These are phyloP conservation scores for Gossypium trilobum DNA, from an alignment of 441 rosid species.

Conservation along the genomic window DNA sequence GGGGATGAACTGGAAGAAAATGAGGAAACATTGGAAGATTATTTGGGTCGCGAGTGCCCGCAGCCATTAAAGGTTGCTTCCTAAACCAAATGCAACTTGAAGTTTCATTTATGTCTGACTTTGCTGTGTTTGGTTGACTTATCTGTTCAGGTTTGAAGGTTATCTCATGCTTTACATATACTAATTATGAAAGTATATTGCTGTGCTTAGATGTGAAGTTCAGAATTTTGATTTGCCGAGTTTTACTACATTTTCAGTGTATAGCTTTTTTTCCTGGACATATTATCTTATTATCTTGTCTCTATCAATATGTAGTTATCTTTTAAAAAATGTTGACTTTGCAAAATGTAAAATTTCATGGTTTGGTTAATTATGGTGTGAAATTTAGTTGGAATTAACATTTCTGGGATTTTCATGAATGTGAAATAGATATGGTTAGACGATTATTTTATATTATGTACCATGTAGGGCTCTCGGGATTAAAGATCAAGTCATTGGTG, in stretches of 20 bases:
- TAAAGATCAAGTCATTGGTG: neutral
- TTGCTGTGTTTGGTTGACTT: neutral
- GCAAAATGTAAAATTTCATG: no score
- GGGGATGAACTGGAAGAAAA: constrained; percentile 79
- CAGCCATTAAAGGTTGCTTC: constrained; percentile 52
- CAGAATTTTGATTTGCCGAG: neutral
- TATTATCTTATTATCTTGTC: neutral
- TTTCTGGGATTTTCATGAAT: neutral
- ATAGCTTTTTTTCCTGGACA: neutral
- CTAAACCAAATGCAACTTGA: neutral
- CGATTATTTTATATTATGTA: neutral
- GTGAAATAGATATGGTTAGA: neutral
- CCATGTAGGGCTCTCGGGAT: neutral
- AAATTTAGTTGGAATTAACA: neutral
- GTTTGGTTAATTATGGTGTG: neutral
- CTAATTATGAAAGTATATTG: neutral
- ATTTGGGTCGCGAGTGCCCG: constrained; percentile 57
- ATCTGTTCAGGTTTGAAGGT: neutral
- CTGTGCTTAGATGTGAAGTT: neutral
- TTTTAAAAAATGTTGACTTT: neutral
- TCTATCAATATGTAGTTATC: neutral
- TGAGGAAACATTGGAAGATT: constrained; percentile 63
- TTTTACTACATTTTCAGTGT: neutral
- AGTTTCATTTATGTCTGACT: neutral
- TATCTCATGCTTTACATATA: neutral